Conservation (phyloP, 495 filamentous ascomycete genomes). For the Aspergillus cavernicola region DNA sequence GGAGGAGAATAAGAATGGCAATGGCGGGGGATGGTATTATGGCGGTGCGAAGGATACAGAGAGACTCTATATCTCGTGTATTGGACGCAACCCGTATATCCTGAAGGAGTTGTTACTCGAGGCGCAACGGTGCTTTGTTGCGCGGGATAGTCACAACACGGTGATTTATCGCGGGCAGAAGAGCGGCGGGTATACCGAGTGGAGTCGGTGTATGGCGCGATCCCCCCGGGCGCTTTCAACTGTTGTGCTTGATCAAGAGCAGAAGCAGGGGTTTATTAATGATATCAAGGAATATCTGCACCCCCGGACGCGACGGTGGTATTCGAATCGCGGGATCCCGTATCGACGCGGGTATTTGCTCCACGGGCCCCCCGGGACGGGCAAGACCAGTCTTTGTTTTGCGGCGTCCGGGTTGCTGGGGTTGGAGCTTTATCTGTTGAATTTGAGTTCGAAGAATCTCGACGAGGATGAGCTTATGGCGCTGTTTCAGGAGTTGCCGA, state of each 20-base stretch:
- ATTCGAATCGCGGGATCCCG: slow-evolving; percentile 62
- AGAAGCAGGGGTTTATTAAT: slow-evolving; percentile 67
- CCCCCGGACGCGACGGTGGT: slow-evolving; percentile 70
- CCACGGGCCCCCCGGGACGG: slow-evolving; percentile 47
- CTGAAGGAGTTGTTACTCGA: slow-evolving; percentile 65
- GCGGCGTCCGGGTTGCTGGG: slow-evolving; percentile 42
- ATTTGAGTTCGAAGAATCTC: slow-evolving; percentile 37
- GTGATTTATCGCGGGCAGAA: slow-evolving; percentile 59
- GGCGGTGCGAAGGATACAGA: slow-evolving; percentile 39
- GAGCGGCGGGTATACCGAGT: slow-evolving; percentile 41
- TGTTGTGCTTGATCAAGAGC: slow-evolving; percentile 70
- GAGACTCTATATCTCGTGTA: slow-evolving; percentile 59
- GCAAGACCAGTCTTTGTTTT: slow-evolving; percentile 51
- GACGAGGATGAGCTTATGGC: slow-evolving; percentile 65
- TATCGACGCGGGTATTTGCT: slow-evolving; percentile 48
- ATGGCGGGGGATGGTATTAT: slow-evolving; percentile 21
- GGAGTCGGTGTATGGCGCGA: slow-evolving; percentile 64
- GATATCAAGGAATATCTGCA: slow-evolving; percentile 91
- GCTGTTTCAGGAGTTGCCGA: slow-evolving; percentile 59
- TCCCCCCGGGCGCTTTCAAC: slow-evolving; percentile 76
- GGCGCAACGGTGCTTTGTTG: slow-evolving; percentile 53
- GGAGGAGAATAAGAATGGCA: slow-evolving; percentile 21
- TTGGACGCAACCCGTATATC: slow-evolving; percentile 62
- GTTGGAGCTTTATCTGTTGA: slow-evolving; percentile 45
- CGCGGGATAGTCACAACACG: slow-evolving; percentile 58